Percentiles rank a stretch among this genome's conserved stretches.
Evolutionary conservation across 371 early-diverging fungal species (phyloP).

Genomic region (Syncephalastrum monosporum): DNA sequence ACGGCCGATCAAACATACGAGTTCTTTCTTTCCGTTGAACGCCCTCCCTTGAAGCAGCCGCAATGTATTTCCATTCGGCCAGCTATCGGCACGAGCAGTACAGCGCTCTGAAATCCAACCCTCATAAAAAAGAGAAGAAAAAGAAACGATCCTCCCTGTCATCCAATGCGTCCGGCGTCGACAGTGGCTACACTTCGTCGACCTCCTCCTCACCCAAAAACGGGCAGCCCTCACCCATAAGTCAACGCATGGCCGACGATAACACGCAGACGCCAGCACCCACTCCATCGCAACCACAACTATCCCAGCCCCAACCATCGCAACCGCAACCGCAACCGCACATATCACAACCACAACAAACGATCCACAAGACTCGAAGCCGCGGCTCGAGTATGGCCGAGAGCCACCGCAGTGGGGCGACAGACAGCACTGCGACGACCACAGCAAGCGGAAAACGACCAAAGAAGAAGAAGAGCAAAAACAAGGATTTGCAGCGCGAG

Average conservation of each 20-base stretch:
- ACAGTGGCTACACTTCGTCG: constrained; percentile 45
- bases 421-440: background rate
- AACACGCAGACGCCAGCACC: constrained; percentile 1
- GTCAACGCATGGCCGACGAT: constrained; percentile 9
- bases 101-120: constrained; percentile 14
- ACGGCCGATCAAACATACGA: background rate
- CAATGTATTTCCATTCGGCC: constrained; percentile 41
- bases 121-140: constrained; percentile 14
- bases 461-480: constrained; percentile 25
- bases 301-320: constrained; percentile 3
- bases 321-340: constrained; percentile 5
- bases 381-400: constrained; percentile 1
- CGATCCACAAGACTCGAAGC: constrained; percentile 4
- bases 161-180: constrained; percentile 34
- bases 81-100: constrained; percentile 41
- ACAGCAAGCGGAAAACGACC: constrained; percentile 8
- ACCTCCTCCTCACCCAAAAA: constrained; percentile 30
- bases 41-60: background rate
- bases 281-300: constrained; percentile 11
- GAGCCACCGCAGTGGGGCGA: constrained; percentile 1
- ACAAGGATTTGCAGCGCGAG: constrained; percentile 25
- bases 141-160: constrained; percentile 32
- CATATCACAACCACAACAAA: background rate
- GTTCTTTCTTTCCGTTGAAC: constrained; percentile 1
- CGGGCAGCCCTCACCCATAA: constrained; percentile 13